A percentile compares a stretch with the other conserved stretches of the same genome.
Evolutionary conservation across 2,329 filamentous ascomycete genomes (phyloP).

Genomic region (Tolypocladium sp.): DNA sequence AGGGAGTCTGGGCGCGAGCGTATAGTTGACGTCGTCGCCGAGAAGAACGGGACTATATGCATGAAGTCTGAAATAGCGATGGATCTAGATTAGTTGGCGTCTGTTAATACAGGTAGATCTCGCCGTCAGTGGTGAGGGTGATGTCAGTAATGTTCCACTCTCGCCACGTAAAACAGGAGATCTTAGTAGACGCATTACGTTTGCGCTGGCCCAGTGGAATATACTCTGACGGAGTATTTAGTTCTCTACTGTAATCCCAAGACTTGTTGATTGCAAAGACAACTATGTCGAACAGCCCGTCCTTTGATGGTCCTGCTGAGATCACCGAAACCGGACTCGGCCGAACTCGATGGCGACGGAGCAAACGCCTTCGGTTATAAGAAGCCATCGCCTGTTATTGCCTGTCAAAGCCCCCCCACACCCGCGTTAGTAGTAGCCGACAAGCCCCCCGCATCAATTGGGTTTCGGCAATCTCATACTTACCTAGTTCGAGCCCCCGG

Average conservation of each 20-base stretch:
- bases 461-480: neutral
- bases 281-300: no score
- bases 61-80: neutral
- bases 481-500: no score
- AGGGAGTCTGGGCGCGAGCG: constrained; percentile 21
- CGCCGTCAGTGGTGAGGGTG: neutral
- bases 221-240: no score
- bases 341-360: no score
- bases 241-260: no score
- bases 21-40: constrained; percentile 37
- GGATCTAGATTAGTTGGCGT: neutral
- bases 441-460: neutral
- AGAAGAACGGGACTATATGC: constrained; percentile 21
- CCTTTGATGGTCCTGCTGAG: no score
- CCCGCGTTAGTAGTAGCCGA: neutral
- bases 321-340: neutral
- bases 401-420: neutral
- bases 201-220: no score
- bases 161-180: no score
- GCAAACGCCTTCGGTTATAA: neutral
- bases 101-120: neutral
- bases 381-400: neutral
- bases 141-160: no score
- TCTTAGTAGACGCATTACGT: no score
- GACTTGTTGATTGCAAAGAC: no score